These are phyloP conservation scores for Cordyceps fumosorosea DNA, from an alignment of 2,329 filamentous ascomycete genomes.

Conservation along the genomic window DNA sequence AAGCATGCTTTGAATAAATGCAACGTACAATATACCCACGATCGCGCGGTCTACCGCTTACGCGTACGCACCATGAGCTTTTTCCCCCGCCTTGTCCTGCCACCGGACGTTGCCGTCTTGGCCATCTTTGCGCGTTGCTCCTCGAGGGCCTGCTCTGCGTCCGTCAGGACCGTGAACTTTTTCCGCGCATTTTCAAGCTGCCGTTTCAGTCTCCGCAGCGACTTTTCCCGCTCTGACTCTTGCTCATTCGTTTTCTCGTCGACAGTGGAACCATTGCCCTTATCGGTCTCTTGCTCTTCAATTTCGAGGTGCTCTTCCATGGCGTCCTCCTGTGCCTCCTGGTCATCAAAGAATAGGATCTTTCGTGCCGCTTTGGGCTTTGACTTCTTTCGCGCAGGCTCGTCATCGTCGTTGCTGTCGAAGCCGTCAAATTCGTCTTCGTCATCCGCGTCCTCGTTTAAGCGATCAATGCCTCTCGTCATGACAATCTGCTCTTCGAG, in stretches of 20 bases:
- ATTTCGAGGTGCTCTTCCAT: conserved; percentile 24
- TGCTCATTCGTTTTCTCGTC: conserved; percentile 24
- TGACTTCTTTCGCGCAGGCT: conserved; percentile 21
- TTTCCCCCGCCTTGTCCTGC: conserved; percentile 52
- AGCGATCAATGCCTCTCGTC: conserved; percentile 29
- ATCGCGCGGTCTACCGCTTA: conserved; percentile 42
- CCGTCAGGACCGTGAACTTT: conserved; percentile 48
- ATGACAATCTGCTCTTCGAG: conserved; percentile 50
- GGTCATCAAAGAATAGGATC: conserved; percentile 45
- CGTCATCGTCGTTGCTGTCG: conserved; percentile 27
- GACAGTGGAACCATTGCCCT: conserved; percentile 18
- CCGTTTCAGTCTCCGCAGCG: conserved; percentile 38
- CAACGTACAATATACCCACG: not conserved
- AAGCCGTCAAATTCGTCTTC: conserved; percentile 26
- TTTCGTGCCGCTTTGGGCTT: conserved; percentile 35
- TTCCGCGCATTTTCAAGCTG: conserved; percentile 45
- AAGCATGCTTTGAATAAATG: not conserved
- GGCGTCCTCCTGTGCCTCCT: conserved; percentile 28
- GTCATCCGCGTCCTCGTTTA: conserved; percentile 29
- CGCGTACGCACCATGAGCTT: conserved; percentile 57
- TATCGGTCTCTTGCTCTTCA: conserved; percentile 23
- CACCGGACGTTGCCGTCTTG: conserved; percentile 55
- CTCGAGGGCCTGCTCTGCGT: conserved; percentile 51
- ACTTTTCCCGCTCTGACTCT: conserved; percentile 34
- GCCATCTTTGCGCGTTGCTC: conserved; percentile 57